Evolutionary conservation across 1,284 basidiomycete species (phyloP).

Genomic region (Boletus mariae): DNA sequence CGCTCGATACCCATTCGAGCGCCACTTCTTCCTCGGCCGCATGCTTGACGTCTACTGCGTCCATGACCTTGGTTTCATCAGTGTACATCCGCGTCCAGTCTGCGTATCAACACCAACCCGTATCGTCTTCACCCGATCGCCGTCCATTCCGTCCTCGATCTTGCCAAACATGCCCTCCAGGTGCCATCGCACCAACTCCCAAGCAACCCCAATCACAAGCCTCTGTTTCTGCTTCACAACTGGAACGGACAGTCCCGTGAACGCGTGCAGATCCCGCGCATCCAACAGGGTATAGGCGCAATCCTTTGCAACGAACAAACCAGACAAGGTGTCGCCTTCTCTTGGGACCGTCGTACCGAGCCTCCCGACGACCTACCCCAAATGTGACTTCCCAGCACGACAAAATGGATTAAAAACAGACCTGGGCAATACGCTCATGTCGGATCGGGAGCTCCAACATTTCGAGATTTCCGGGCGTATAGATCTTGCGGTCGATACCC

Average conservation of each 20-base stretch:
- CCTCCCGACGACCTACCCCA: slow-evolving; percentile 80
- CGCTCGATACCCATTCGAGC: slow-evolving; percentile 91
- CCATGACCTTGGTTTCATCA: slow-evolving; percentile 64
- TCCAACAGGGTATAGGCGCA: slow-evolving; percentile 96
- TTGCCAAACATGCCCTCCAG: slow-evolving; percentile 96
- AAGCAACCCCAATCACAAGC: slow-evolving; percentile 82
- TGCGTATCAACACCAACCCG: slow-evolving; percentile 43
- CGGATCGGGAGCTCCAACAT: slow-evolving; percentile 85
- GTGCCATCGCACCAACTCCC: slow-evolving; percentile 93
- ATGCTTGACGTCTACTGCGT: slow-evolving; percentile 83
- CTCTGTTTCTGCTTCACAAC: slow-evolving; percentile 86
- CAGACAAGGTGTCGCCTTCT: slow-evolving; percentile 71
- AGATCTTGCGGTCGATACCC: slow-evolving; percentile 92
- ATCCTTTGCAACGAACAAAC: slow-evolving; percentile 88
- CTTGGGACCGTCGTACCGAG: slow-evolving; percentile 76
- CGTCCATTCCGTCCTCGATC: slow-evolving; percentile 81
- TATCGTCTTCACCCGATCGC: slow-evolving; percentile 73
- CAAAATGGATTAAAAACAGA: slow-evolving; percentile 31
- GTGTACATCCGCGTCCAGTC: not conserved
- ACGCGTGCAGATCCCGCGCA: slow-evolving; percentile 86
- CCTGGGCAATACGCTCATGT: slow-evolving; percentile 93
- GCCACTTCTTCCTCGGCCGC: slow-evolving; percentile 74
- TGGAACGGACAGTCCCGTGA: slow-evolving; percentile 86
- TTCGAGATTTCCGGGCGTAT: slow-evolving; percentile 92
- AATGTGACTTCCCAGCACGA: not conserved